Conservation (phyloP, 345 rosid genomes). For the Hirschfeldia incana region DNA sequence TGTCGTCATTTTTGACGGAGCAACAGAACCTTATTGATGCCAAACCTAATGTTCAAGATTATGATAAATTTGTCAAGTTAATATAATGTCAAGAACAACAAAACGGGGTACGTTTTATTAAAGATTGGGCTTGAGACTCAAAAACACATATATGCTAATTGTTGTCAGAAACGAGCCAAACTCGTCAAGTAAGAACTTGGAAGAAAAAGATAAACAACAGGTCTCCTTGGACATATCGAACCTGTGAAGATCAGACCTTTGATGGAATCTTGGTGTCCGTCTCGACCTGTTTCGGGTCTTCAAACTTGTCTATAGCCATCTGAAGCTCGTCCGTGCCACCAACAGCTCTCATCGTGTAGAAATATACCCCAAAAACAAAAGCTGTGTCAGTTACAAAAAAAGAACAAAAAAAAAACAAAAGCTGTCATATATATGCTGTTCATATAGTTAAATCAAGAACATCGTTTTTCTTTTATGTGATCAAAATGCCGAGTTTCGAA, state of each 20-base stretch:
- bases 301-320: slow-evolving; percentile 82
- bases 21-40: neutral
- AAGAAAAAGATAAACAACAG: slow-evolving; percentile 1
- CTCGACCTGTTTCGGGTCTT: slow-evolving; percentile 50
- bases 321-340: slow-evolving; percentile 92
- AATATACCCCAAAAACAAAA: slow-evolving; percentile 81
- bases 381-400: slow-evolving; percentile 19
- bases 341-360: slow-evolving; percentile 96
- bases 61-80: neutral
- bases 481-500: too few relatives aligned
- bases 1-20: neutral
- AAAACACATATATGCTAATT: neutral
- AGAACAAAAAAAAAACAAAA: neutral
- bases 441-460: neutral
- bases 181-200: neutral
- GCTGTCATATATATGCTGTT: neutral
- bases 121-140: neutral
- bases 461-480: too few relatives aligned
- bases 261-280: slow-evolving; percentile 34
- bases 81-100: slow-evolving; percentile 10
- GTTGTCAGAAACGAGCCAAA: neutral
- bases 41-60: neutral
- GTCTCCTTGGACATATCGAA: neutral
- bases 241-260: slow-evolving; percentile 20
- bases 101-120: slow-evolving; percentile 13